Conservation (phyloP, 1,139 yeast genomes). For the Scheffersomyces cryptocercus region DNA sequence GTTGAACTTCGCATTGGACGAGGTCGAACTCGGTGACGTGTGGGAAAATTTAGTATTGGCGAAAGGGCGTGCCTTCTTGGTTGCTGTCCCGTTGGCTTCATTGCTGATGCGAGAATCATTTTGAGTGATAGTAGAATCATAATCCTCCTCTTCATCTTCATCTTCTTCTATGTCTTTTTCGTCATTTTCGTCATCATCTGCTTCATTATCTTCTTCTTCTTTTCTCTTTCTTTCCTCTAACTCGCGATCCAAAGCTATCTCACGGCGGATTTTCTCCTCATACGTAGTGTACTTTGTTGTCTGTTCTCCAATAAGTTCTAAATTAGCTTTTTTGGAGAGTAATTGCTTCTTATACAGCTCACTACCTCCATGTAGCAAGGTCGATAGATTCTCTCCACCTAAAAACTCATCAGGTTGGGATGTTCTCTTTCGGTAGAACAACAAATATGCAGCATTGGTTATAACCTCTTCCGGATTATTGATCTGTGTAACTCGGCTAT, state of each 20-base stretch:
- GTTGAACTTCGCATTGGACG: slow-evolving; percentile 12
- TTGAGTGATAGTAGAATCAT: slow-evolving; percentile 5
- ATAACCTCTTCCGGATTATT: slow-evolving; percentile 63
- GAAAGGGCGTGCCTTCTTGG: slow-evolving; percentile 10
- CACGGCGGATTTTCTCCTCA: slow-evolving; percentile 12
- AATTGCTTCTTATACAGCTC: slow-evolving; percentile 10
- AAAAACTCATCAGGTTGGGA: slow-evolving; percentile 20
- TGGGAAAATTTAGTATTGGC: slow-evolving; percentile 2
- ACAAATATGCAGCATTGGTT: slow-evolving; percentile 83
- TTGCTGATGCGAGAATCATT: not conserved
- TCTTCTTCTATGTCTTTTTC: slow-evolving; percentile 8
- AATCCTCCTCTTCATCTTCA: slow-evolving; percentile 8
- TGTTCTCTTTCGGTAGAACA: slow-evolving; percentile 73
- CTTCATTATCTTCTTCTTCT: slow-evolving; percentile 9
- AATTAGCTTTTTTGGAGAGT: slow-evolving; percentile 8
- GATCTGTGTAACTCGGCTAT: slow-evolving; percentile 66
- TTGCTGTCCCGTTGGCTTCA: not conserved
- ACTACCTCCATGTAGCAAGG: slow-evolving; percentile 10
- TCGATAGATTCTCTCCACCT: slow-evolving; percentile 38
- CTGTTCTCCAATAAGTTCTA: slow-evolving; percentile 26
- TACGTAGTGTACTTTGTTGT: slow-evolving; percentile 14
- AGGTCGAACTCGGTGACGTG: not conserved
- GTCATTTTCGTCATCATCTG: slow-evolving; percentile 4
- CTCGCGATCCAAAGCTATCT: slow-evolving; percentile 9
- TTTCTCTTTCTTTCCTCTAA: slow-evolving; percentile 9